Evolutionary conservation across 1,139 yeast species (phyloP), one percentile per base, ranked within the genome.

Genomic region (Blastobotrys illinoisensis): DNA sequence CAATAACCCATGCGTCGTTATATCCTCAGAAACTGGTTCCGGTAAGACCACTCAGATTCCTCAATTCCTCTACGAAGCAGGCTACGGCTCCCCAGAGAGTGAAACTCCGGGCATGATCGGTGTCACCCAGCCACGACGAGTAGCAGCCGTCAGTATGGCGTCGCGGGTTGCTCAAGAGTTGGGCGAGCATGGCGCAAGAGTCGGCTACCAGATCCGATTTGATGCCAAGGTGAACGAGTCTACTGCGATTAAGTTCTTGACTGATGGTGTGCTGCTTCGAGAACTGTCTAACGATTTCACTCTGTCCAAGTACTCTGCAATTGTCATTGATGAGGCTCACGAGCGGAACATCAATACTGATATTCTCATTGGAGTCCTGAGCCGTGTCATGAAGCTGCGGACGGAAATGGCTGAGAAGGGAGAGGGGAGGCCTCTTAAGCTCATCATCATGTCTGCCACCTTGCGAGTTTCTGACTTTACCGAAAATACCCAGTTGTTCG

Each of bases 31-130:
- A 63, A 93, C 99, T 0, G 99, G 99, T 70, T 89, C 97, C 6
- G 99, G 99, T 74, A 93, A 93, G 68, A 93, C 99, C 3, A 93
- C 99, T 0, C 99, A 93, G 71, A 88, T 93, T 24, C 99, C 99
- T 0, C 99, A 93, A 66, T 89, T 93, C 64, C 70, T 91, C 50
- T 87, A 82, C 66, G 98, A 91, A 70, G 83, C 96, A 0, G 97
- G 97, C 1, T 90, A 85, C 68, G 97, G 96, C 13, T 75, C 77
- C 55, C 68, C 75, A 3, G 77, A 77, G 1, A 81, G 89, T 21
- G 83, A 81, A 9, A 82, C 81, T 36, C 93, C 96, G 0, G 98
- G 97, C 0, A 85, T 91, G 87, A 88, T 93, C 65, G 99, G 97
- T 55, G 78, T 95, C 24, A 93, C 99, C 0, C 99, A 93, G 71